phyloP scores from a whole-genome alignment of 139 green algal species.

The Mesotaenium endlicherianum region DNA sequence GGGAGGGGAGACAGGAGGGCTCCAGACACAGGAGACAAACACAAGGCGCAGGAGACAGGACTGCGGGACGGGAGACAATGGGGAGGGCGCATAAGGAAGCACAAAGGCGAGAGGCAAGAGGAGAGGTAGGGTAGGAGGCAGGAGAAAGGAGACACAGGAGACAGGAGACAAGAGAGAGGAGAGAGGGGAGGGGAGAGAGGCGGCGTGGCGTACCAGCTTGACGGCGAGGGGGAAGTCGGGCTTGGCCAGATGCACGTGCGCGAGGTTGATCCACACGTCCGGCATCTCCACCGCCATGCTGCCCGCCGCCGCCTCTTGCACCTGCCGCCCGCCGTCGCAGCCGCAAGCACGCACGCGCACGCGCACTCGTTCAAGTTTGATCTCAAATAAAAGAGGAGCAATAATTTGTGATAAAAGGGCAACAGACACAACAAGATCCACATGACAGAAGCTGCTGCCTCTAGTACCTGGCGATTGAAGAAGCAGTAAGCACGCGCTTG shows the following conservation, averaged over 20 bases:
- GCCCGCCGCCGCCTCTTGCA: conserved; percentile 67
- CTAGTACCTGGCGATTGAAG: too few species aligned
- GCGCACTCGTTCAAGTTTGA: too few species aligned
- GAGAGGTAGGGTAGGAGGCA: neutral
- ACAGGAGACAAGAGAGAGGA: neutral
- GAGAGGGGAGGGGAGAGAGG: neutral
- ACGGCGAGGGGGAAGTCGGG: conserved; percentile 61
- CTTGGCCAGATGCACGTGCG: conserved; percentile 69
- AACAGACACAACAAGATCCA: too few species aligned
- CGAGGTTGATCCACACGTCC: conserved; percentile 73
- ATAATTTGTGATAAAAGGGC: too few species aligned
- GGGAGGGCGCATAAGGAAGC: neutral
- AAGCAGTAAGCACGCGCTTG: too few species aligned
- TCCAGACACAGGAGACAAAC: neutral
- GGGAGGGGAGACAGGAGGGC: neutral
- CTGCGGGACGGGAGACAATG: neutral
- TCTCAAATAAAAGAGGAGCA: too few species aligned
- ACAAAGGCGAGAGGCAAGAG: neutral
- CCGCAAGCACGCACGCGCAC: neutral
- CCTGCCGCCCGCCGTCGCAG: conserved; percentile 35
- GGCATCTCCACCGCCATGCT: conserved; percentile 62
- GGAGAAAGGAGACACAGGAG: neutral
- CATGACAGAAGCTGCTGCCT: too few species aligned
- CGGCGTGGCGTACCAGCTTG: conserved; percentile 52
- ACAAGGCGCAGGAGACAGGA: neutral